Conservation (phyloP, 768 basidiomycete genomes). For the Exidia glandulosa region DNA sequence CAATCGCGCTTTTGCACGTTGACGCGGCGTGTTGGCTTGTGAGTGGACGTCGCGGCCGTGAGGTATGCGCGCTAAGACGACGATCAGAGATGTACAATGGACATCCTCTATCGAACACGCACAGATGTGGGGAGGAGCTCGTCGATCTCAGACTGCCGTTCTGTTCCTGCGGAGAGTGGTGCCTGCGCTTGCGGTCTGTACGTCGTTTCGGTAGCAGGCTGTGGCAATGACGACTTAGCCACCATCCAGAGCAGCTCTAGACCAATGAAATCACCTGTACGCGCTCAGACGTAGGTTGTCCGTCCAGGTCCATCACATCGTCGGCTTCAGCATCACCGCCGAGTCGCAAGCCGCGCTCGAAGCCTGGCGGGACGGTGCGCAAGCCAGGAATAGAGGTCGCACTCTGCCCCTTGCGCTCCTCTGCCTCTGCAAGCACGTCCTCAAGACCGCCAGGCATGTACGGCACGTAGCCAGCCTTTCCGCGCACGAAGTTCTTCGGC, state of each 20-base stretch:
- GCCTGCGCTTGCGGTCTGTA: background rate
- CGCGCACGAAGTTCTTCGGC: constrained; percentile 74
- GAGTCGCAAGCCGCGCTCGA: constrained; percentile 68
- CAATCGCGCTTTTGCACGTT: constrained; percentile 78
- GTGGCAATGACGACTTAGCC: too few relatives aligned
- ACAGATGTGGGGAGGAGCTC: constrained; percentile 31
- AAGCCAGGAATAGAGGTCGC: constrained; percentile 18
- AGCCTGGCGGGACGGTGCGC: constrained; percentile 70
- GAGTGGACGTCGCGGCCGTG: constrained; percentile 35
- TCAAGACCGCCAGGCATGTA: constrained; percentile 93
- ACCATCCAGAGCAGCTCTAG: too few relatives aligned
- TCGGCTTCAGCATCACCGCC: constrained; percentile 31
- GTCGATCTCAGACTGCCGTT: constrained; percentile 3
- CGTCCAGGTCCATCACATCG: constrained; percentile 32
- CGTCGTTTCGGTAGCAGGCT: background rate
- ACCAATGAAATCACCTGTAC: background rate
- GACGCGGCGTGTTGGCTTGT: constrained; percentile 30
- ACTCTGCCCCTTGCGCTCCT: constrained; percentile 19
- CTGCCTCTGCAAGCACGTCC: constrained; percentile 33
- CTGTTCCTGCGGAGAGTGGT: background rate
- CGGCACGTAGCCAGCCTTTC: constrained; percentile 86
- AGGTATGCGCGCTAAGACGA: constrained; percentile 42
- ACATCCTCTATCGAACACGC: constrained; percentile 2
- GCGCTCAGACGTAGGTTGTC: background rate
- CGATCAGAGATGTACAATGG: background rate